Percentiles rank a stretch among this genome's conserved stretches.
Evolutionary conservation across 2,329 filamentous ascomycete genomes (phyloP).

Genomic region (Fusarium bulbicola): DNA sequence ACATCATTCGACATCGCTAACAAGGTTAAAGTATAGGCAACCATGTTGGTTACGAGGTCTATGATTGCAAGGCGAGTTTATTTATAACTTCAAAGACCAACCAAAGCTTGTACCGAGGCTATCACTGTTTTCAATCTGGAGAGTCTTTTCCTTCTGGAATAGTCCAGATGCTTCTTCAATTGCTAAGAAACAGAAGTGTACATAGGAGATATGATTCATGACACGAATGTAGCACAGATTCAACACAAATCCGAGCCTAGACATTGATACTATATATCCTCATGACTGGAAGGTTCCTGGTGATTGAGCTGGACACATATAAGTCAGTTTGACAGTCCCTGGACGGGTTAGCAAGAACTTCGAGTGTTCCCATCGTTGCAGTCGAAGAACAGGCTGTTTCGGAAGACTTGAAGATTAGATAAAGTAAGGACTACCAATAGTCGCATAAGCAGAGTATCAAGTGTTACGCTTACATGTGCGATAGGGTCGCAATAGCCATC

Average conservation of each 20-base stretch:
- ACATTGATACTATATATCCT: rapidly evolving
- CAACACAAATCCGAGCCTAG: not conserved
- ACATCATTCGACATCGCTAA: not conserved
- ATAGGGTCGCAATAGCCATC: not conserved
- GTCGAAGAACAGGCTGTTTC: not conserved
- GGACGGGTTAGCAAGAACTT: rapidly evolving
- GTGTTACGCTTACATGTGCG: too few relatives aligned
- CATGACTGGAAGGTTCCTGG: not conserved
- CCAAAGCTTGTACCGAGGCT: rapidly evolving
- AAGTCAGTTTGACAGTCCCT: too few relatives aligned
- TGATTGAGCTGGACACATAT: too few relatives aligned
- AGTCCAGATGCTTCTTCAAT: not conserved
- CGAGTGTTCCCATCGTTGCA: not conserved
- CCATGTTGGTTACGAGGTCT: rapidly evolving
- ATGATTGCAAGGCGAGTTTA: rapidly evolving
- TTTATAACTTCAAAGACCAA: rapidly evolving
- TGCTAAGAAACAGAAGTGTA: rapidly evolving
- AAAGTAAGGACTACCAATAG: rapidly evolving
- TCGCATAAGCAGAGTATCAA: not conserved
- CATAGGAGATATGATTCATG: not conserved
- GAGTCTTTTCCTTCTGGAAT: rapidly evolving
- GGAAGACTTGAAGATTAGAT: too few relatives aligned
- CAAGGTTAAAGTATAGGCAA: too few relatives aligned
- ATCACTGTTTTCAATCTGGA: too few relatives aligned
- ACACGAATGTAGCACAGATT: not conserved